phyloP scores from a whole-genome alignment of 345 rosid genomes.

The Boechera retrofracta region DNA sequence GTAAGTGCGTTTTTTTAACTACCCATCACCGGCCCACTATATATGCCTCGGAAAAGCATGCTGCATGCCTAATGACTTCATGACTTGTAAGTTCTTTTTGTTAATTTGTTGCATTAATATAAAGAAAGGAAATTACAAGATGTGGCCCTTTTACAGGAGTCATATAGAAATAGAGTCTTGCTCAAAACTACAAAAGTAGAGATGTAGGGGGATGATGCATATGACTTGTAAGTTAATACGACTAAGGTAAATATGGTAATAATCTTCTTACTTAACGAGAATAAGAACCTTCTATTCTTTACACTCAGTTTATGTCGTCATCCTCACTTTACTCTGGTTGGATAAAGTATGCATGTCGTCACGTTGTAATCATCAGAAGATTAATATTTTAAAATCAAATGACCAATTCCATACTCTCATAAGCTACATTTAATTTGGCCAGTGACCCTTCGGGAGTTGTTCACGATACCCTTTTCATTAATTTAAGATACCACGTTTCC shows the following conservation, averaged over 20 bases:
- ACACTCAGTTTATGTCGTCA: slow-evolving; percentile 26
- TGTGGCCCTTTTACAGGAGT: too few relatives aligned
- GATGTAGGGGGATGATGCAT: too few relatives aligned
- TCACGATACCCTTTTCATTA: slow-evolving; percentile 15
- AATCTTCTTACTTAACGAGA: background rate
- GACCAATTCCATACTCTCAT: slow-evolving; percentile 24
- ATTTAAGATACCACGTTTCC: slow-evolving; percentile 29
- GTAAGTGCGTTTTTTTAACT: too few relatives aligned
- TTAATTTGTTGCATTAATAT: too few relatives aligned
- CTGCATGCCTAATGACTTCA: too few relatives aligned
- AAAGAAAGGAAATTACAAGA: too few relatives aligned
- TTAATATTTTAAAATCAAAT: slow-evolving; percentile 10
- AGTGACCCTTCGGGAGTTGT: slow-evolving; percentile 31
- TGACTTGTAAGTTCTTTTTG: too few relatives aligned
- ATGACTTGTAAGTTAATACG: background rate
- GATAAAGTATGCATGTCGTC: slow-evolving; percentile 42
- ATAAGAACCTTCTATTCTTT: slow-evolving; percentile 21
- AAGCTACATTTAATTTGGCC: slow-evolving; percentile 30
- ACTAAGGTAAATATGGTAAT: slow-evolving; percentile 14
- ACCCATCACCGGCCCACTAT: slow-evolving; percentile 14
- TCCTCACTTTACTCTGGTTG: slow-evolving; percentile 19
- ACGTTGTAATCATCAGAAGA: slow-evolving; percentile 31
- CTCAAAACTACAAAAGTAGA: too few relatives aligned
- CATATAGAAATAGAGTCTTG: too few relatives aligned
- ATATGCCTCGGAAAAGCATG: background rate